A percentile compares a stretch with the other conserved stretches of the same genome.
Evolutionary conservation across 1,284 basidiomycete species (phyloP).

Genomic region (Microbotryum intermedium): DNA sequence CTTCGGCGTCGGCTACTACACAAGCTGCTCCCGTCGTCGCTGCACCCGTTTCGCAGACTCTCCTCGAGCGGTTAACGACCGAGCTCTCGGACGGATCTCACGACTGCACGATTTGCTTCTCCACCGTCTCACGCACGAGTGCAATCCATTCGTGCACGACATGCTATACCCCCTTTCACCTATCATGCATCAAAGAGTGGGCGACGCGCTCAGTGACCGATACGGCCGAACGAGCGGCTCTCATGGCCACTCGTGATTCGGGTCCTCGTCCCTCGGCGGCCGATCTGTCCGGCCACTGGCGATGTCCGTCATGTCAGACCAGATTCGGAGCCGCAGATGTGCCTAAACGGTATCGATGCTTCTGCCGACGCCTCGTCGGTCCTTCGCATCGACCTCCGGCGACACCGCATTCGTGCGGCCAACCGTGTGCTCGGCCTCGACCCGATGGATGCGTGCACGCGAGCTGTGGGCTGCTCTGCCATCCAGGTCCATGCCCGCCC

Average conservation of each 20-base stretch:
- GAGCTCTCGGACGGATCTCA: conserved; percentile 27
- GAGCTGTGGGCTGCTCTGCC: conserved; percentile 59
- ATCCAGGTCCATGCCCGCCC: conserved; percentile 30
- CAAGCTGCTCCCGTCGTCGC: background rate
- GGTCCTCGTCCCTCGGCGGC: conserved; percentile 9
- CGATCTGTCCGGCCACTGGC: conserved; percentile 26
- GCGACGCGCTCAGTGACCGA: conserved; percentile 42
- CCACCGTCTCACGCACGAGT: conserved; percentile 58
- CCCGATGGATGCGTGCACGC: conserved; percentile 52
- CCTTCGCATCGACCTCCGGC: conserved; percentile 51
- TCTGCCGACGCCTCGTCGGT: conserved; percentile 65
- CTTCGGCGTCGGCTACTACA: background rate
- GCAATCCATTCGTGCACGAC: conserved; percentile 71
- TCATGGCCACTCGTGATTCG: conserved; percentile 24
- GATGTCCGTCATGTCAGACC: conserved; percentile 34
- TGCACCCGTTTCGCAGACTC: conserved; percentile 26
- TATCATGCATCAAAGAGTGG: conserved; percentile 71
- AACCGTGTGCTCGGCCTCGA: conserved; percentile 60
- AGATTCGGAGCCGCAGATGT: conserved; percentile 48
- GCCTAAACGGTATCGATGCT: conserved; percentile 64
- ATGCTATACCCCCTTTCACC: conserved; percentile 76
- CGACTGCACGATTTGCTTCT: conserved; percentile 74
- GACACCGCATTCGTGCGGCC: conserved; percentile 75
- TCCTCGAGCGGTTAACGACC: conserved; percentile 29
- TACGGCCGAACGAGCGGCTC: conserved; percentile 46